Base-by-base conservation (phyloP, 805 yeast species). In the Middelhovenomyces tepae region DNA sequence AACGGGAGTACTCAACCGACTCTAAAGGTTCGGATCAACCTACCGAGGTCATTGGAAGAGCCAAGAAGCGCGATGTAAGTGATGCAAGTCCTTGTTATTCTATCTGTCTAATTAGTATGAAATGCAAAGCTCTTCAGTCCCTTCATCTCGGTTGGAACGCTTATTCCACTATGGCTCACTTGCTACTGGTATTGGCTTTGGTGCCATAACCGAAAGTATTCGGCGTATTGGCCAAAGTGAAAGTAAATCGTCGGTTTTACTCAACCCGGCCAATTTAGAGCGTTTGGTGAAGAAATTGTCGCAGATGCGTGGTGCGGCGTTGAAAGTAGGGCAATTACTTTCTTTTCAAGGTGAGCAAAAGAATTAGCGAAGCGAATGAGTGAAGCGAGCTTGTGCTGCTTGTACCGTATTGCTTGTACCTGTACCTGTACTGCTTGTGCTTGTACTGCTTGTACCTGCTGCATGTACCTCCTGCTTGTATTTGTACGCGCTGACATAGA, bases 261-360 rank as follows among this genome's bases (percentile, higher is more conserved):
- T 91, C 46, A 78, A 83, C 3, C 87, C 94, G 5, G 70, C 72
- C 11, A 91, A 89, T 55, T 76, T 91, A 27, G 95, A 89, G 48
- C 59, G 93, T 34, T 73, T 91, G 64, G 94, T 94, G 8, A 75
- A 74, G 47, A 86, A 85, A 54, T 75, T 91, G 47, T 74, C 91
- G 32, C 76, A 83, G 51, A 91, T 91, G 98, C 71, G 98, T 51
- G 98, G 98, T n/a, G 98, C 97, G 2, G 98, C 98, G 2, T 65
- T 91, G 51, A 91, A 91, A 52, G 71, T 91, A 36, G 98, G 98
- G n/a, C 98, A 91, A 59, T 74, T 91, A 80, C 62, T 91, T 57
- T 84, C 95, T 2, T 89, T 91, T 56, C 98, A 91, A 58, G n/a
- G n/a, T n/a, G n/a, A n/a, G n/a, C n/a, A n/a, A n/a, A n/a, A n/a